A percentile compares a stretch with the other conserved stretches of the same genome.
These are phyloP conservation scores for Juglanconis oblonga DNA, from an alignment of 2,329 filamentous ascomycete genomes.

Conservation along the genomic window DNA sequence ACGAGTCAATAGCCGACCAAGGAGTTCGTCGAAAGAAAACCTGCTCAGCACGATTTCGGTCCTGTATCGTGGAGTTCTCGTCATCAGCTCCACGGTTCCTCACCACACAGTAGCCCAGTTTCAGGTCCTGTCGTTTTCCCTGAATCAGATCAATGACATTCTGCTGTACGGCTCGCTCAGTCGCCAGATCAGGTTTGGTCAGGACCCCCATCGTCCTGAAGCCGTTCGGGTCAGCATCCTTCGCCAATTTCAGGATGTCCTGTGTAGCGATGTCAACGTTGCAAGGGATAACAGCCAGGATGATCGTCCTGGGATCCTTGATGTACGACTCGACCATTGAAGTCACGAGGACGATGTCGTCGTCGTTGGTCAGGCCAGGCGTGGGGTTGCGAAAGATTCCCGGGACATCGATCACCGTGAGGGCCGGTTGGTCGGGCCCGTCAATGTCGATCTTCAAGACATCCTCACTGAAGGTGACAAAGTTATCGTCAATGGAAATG, in stretches of 20 bases:
- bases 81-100: constrained; percentile 47
- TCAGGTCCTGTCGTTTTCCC: constrained; percentile 38
- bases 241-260: constrained; percentile 36
- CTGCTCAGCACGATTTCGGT: constrained; percentile 32
- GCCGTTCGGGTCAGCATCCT: constrained; percentile 36
- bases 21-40: constrained; percentile 34
- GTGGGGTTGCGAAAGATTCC: constrained; percentile 46
- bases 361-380: constrained; percentile 39
- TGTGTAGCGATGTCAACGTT: constrained; percentile 38
- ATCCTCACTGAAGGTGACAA: constrained; percentile 43
- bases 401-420: constrained; percentile 54
- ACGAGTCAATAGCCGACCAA: constrained; percentile 30
- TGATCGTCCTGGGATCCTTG: constrained; percentile 43
- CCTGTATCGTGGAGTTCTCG: constrained; percentile 25
- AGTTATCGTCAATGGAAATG: constrained; percentile 4
- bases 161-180: constrained; percentile 35
- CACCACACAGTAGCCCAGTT: constrained; percentile 47
- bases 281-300: constrained; percentile 42
- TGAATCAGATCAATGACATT: constrained; percentile 39
- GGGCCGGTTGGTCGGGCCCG: constrained; percentile 42
- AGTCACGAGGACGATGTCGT: constrained; percentile 42
- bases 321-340: constrained; percentile 48
- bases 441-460: constrained; percentile 42
- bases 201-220: constrained; percentile 45
- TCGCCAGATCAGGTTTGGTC: constrained; percentile 59